These are phyloP conservation scores for Fusarium domesticum DNA, from an alignment of 2,329 filamentous ascomycete species.

Conservation along the genomic window DNA sequence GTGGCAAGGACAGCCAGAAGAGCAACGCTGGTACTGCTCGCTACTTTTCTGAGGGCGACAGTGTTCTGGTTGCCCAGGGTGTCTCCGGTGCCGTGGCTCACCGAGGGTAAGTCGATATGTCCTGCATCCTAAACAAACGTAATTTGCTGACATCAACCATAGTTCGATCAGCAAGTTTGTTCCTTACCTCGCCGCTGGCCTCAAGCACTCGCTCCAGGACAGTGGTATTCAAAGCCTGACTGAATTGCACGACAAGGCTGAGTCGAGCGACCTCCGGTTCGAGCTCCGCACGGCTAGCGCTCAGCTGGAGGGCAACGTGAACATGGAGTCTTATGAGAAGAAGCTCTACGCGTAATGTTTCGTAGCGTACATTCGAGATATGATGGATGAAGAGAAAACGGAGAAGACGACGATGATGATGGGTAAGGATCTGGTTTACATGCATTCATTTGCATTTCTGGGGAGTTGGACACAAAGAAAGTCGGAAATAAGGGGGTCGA, in stretches of 20 bases:
- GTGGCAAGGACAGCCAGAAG: slow-evolving; percentile 68
- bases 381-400: background rate
- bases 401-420: slow-evolving; percentile 17
- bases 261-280: slow-evolving; percentile 76
- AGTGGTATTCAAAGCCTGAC: slow-evolving; percentile 79
- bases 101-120: slow-evolving; percentile 51
- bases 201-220: slow-evolving; percentile 97
- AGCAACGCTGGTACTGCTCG: slow-evolving; percentile 94
- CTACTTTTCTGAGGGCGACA: slow-evolving; percentile 97
- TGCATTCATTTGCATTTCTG: slow-evolving; percentile 20
- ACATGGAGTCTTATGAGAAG: slow-evolving; percentile 99
- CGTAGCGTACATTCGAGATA: slow-evolving; percentile 11
- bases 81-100: slow-evolving; percentile 84
- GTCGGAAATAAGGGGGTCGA: slow-evolving; percentile 19
- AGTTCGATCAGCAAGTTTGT: slow-evolving; percentile 90
- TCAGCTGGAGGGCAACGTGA: slow-evolving; percentile 93
- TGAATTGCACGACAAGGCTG: slow-evolving; percentile 73
- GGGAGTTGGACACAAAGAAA: slow-evolving; percentile 16
- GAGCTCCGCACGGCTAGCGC: slow-evolving; percentile 93
- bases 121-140: background rate
- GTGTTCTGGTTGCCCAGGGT: slow-evolving; percentile 92
- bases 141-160: slow-evolving; percentile 33
- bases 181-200: slow-evolving; percentile 88
- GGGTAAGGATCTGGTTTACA: slow-evolving; percentile 13
- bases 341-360: slow-evolving; percentile 84